Evolutionary conservation across 495 filamentous ascomycete species (phyloP), one percentile per base, ranked within the genome.

Genomic region (Aspergillus sclerotioniger): DNA sequence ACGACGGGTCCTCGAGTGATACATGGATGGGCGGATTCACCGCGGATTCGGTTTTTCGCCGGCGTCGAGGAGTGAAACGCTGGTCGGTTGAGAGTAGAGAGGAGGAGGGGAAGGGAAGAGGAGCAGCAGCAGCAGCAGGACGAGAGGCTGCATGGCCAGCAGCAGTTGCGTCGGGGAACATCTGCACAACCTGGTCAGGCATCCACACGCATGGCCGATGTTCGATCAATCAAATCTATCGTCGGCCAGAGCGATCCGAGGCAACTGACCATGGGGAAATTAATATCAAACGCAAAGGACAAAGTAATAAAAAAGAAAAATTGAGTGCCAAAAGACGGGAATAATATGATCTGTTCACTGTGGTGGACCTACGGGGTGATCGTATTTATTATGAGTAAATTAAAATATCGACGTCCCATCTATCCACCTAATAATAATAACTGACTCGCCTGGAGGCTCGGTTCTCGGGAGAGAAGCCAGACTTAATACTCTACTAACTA

Each of bases 131-230:
- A n/a, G 17, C 3, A 21, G 15, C 4, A n/a, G 15, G 44, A 46
- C 16, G 25, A 12, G 12, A 32, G 47, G 47, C 47, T 50, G 47
- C 47, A 50, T 50, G 28, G 47, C 47, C 47, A 50, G 21, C 47
- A 8, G 13, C 31, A n/a, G 35, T 49, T 59, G 53, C 45, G 57
- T 63, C 59, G 33, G 51, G 59, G 57, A 58, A 58, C 62, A 62
- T 62, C 56, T 60, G 63, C 63, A 66, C 53, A 54, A 43, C 50
- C 20, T 61, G 63, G 60, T 66, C 63, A 66, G 63, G 63, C 60
- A 63, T 61, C 60, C 60, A 66, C 45, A 54, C 43, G 58, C 58
- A 61, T 57, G 25, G 25, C 25, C 25, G 25, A 5, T 44, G 43
- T 39, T 56, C 55, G 43, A 51, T 61, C 61, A 50, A 53, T 58